These are phyloP conservation scores for Malus orientalis DNA, from an alignment of 306 rosid genomes.

Conservation along the genomic window DNA sequence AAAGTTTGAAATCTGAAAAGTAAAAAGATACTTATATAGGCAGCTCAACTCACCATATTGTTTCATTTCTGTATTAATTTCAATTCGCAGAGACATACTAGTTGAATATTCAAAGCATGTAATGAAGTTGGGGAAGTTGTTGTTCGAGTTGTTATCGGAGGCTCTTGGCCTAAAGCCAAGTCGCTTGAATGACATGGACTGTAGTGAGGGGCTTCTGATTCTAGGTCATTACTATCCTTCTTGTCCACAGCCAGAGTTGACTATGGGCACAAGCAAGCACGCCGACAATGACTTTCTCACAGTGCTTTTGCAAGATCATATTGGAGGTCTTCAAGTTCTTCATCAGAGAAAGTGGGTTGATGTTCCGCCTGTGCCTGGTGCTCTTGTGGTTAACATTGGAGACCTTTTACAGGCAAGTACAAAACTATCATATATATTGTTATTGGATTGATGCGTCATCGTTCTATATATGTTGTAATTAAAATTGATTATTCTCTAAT, in stretches of 20 bases:
- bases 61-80: background rate
- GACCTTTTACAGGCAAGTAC: slow-evolving; percentile 19
- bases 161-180: no score
- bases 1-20: no score
- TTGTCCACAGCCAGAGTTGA: slow-evolving; percentile 20
- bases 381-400: slow-evolving; percentile 2
- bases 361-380: background rate
- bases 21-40: no score
- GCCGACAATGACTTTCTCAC: slow-evolving; percentile 34
- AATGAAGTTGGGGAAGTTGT: no score
- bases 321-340: slow-evolving; percentile 47
- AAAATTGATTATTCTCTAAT: no score
- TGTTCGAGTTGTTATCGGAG: no score
- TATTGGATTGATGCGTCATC: no score
- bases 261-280: slow-evolving; percentile 16
- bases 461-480: no score
- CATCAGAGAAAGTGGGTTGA: slow-evolving; percentile 4
- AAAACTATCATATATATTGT: background rate
- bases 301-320: slow-evolving; percentile 40
- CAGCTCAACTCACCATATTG: no score
- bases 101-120: slow-evolving; percentile 15
- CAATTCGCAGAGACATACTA: background rate
- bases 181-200: no score
- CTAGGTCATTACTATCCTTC: slow-evolving; percentile 16
- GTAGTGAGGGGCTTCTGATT: no score